Conservation (phyloP, 345 rosid genomes). For the Citrus mangshanensis region DNA sequence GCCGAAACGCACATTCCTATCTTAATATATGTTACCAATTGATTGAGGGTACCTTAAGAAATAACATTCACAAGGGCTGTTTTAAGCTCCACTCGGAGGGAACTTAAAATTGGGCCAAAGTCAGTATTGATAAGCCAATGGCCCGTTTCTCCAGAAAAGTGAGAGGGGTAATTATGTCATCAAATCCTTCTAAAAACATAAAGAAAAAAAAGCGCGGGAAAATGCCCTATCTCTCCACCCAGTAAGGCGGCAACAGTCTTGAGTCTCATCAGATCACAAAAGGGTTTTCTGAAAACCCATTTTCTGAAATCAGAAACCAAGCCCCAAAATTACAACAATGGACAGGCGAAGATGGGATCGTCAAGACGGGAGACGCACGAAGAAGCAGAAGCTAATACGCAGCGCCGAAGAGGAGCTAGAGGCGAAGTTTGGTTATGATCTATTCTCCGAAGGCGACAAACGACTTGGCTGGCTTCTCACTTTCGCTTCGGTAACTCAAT, state of each 20-base stretch:
- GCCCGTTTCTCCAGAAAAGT: not conserved
- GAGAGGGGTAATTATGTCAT: not conserved
- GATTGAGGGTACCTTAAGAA: no score
- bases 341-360: constrained; percentile 50
- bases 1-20: no score
- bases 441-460: constrained; percentile 83
- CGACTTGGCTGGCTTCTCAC: constrained; percentile 96
- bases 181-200: not conserved
- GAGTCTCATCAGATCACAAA: not conserved
- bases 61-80: no score
- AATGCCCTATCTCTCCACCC: not conserved
- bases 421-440: constrained; percentile 80
- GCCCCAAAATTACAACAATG: not conserved
- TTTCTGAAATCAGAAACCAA: not conserved
- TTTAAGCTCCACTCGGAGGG: no score
- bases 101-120: not conserved
- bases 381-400: constrained; percentile 63
- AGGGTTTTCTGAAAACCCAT: not conserved
- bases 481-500: constrained; percentile 60
- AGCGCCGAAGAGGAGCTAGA: constrained; percentile 82
- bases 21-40: no score
- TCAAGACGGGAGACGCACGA: constrained; percentile 46
- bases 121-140: not conserved
- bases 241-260: not conserved
- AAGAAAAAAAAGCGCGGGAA: constrained; percentile 11